Conservation (phyloP, 257 asterid genomes). For the Handroanthus guayacan region DNA sequence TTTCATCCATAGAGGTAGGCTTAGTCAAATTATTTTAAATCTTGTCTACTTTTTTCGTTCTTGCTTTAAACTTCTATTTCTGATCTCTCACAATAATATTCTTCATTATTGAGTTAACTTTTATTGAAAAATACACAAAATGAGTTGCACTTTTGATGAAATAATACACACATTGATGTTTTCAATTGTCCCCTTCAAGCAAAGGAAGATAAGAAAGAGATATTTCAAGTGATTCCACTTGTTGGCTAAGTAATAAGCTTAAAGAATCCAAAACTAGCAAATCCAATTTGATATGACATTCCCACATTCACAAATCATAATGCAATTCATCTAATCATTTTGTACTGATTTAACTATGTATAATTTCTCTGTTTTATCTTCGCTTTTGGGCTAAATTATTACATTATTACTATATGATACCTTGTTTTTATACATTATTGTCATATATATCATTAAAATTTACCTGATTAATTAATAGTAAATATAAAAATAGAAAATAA, state of each 20-base stretch:
- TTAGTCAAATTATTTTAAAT: too few relatives aligned
- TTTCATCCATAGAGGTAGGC: too few relatives aligned
- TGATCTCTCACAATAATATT: too few relatives aligned
- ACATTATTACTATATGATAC: neutral
- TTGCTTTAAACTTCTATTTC: too few relatives aligned
- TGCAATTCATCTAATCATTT: slow-evolving; percentile 19
- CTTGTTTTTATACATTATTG: too few relatives aligned
- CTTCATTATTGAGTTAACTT: too few relatives aligned
- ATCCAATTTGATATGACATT: slow-evolving; percentile 3
- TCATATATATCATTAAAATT: too few relatives aligned
- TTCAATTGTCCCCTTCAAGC: neutral
- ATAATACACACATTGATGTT: neutral
- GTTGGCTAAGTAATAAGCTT: neutral
- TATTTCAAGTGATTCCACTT: slow-evolving; percentile 15
- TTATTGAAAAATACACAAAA: too few relatives aligned
- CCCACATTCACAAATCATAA: neutral
- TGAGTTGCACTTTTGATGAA: neutral
- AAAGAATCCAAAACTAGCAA: neutral
- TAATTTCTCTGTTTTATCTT: neutral
- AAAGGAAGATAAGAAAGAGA: slow-evolving; percentile 9
- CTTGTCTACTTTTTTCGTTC: too few relatives aligned
- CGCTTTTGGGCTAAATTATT: neutral
- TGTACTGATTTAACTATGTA: neutral
- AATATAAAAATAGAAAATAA: too few relatives aligned
- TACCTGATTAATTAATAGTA: too few relatives aligned